Evolutionary conservation across 108 stramenopile species (phyloP).

Genomic region (Cyclostephanos invisitatus): DNA sequence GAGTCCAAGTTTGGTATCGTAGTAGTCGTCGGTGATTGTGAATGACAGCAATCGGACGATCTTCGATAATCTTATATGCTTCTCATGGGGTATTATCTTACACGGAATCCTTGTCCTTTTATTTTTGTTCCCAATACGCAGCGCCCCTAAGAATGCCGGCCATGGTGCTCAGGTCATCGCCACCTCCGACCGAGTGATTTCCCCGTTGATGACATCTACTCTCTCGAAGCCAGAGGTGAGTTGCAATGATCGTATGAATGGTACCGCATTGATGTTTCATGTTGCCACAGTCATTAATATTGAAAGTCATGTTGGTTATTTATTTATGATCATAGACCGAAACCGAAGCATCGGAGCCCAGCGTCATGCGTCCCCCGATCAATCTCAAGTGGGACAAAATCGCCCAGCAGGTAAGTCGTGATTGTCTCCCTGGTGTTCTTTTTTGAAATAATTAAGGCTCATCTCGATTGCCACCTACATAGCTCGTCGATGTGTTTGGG

Average conservation of each 20-base stretch:
- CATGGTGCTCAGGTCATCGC: slow-evolving; percentile 19
- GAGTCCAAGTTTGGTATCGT: slow-evolving; percentile 16
- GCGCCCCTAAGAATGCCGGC: slow-evolving; percentile 33
- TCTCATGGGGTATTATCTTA: not conserved
- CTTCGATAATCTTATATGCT: not conserved
- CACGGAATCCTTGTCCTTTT: not conserved
- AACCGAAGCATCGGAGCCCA: slow-evolving; percentile 19
- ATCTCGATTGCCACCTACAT: not conserved
- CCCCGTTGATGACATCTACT: slow-evolving; percentile 42
- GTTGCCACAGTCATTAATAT: not conserved
- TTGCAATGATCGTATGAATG: not conserved
- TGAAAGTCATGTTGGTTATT: no score
- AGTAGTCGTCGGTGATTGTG: not conserved
- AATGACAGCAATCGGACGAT: not conserved
- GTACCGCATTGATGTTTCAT: not conserved
- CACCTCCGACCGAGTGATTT: slow-evolving; percentile 17
- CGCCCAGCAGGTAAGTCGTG: slow-evolving; percentile 52
- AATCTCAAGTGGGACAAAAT: slow-evolving; percentile 73
- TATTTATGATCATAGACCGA: slow-evolving; percentile 16
- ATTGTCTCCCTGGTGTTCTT: not conserved
- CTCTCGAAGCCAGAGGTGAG: slow-evolving; percentile 45
- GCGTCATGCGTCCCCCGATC: slow-evolving; percentile 82
- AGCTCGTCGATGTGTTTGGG: slow-evolving; percentile 75
- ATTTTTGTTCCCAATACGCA: slow-evolving; percentile 10
- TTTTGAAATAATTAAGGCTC: not conserved